Percentiles rank a stretch among this genome's conserved stretches.
phyloP scores from a whole-genome alignment of 805 yeast species.

The Teunomyces barrocoloradensis region DNA sequence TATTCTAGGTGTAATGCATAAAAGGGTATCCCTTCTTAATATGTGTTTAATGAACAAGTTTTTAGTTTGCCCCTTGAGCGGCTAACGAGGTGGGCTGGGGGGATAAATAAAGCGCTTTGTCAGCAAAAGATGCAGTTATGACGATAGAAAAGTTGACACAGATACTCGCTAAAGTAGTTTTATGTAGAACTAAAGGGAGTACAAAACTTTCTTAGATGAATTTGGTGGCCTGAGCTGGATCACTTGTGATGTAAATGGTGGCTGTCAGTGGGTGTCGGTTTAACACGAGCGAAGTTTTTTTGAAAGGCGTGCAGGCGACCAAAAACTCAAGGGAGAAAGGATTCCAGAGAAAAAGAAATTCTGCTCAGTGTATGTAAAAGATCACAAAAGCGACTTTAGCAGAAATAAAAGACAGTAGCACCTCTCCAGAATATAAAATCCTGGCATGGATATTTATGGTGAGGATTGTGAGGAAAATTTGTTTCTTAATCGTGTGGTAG shows the following conservation, averaged over 20 bases:
- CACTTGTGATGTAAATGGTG: neutral
- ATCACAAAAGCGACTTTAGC: neutral
- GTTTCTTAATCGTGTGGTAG: too few species aligned
- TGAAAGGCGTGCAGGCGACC: constrained; percentile 2
- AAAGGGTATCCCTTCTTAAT: neutral
- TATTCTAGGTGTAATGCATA: neutral
- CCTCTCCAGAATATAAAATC: too few species aligned
- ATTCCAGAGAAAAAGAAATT: constrained; percentile 1
- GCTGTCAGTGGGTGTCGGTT: neutral
- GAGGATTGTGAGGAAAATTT: too few species aligned
- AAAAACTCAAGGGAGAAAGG: neutral
- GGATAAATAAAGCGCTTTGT: neutral
- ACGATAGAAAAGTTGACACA: neutral
- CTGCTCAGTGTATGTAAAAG: neutral
- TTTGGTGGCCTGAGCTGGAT: neutral
- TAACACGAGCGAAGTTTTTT: constrained; percentile 3
- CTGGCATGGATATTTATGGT: too few species aligned
- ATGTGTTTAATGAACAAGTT: neutral
- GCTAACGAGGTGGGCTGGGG: neutral
- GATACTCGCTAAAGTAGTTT: neutral
- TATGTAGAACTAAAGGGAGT: neutral
- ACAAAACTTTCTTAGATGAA: neutral
- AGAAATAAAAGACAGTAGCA: neutral
- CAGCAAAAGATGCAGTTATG: neutral
- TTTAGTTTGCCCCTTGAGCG: constrained; percentile 1